Evolutionary conservation across 1,284 basidiomycete species (phyloP).

Genomic region (Ustilago trichophora): DNA sequence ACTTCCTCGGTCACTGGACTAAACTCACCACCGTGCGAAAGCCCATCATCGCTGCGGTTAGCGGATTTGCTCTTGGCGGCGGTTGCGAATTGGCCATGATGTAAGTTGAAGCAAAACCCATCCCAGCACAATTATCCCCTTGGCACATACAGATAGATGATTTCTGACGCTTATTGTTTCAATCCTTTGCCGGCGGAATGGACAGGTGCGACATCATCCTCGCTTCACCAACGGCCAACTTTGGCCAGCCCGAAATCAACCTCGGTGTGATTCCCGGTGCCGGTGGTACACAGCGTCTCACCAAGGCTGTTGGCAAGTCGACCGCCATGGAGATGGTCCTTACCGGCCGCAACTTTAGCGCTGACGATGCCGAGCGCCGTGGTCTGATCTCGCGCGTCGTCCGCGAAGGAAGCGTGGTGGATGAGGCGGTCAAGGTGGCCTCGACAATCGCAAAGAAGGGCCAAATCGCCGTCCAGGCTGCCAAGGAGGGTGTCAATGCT

Average conservation of each 20-base stretch:
- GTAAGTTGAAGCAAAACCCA: no score
- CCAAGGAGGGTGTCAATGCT: slow-evolving; percentile 93
- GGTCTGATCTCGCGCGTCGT: slow-evolving; percentile 85
- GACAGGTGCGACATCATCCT: slow-evolving; percentile 91
- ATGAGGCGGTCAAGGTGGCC: slow-evolving; percentile 86
- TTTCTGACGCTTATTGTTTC: no score
- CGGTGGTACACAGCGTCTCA: slow-evolving; percentile 84
- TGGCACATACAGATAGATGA: no score
- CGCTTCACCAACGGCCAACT: slow-evolving; percentile 89
- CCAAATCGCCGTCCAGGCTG: slow-evolving; percentile 84
- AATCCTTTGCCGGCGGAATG: no score
- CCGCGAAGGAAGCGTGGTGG: slow-evolving; percentile 75
- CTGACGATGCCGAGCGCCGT: slow-evolving; percentile 85
- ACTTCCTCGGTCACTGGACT: slow-evolving; percentile 90
- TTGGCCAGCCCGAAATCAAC: slow-evolving; percentile 97
- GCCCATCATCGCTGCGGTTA: slow-evolving; percentile 94
- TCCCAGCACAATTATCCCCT: no score
- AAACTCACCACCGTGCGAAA: slow-evolving; percentile 80
- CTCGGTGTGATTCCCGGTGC: slow-evolving; percentile 93
- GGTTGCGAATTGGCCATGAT: slow-evolving; percentile 96
- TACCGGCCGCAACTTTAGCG: slow-evolving; percentile 78
- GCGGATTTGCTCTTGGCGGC: slow-evolving; percentile 93
- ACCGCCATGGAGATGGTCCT: slow-evolving; percentile 94
- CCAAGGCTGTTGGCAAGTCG: slow-evolving; percentile 87
- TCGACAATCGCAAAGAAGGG: slow-evolving; percentile 84